These are phyloP conservation scores for Acacia pycnantha DNA, from an alignment of 331 rosid species.

Conservation along the genomic window DNA sequence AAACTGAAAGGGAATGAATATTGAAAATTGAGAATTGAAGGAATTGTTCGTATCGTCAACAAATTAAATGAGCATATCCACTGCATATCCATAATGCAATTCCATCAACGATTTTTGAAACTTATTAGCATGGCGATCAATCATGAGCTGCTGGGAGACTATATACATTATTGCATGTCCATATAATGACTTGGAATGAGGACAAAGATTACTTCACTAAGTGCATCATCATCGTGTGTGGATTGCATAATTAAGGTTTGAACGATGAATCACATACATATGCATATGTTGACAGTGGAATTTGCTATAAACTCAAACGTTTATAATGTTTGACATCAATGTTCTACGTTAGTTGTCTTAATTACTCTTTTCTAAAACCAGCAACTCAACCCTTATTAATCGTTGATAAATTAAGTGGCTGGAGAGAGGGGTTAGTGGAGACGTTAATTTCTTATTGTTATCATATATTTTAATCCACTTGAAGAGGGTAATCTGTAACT, in stretches of 20 bases:
- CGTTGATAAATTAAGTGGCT: no score
- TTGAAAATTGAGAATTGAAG: background rate
- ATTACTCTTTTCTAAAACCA: no score
- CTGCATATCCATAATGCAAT: background rate
- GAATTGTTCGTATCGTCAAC: background rate
- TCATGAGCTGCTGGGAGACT: background rate
- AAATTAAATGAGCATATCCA: background rate
- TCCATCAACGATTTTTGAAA: no score
- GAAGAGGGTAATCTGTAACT: no score
- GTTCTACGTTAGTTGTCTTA: background rate
- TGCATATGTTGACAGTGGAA: background rate
- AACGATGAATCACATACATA: no score
- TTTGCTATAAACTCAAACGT: background rate
- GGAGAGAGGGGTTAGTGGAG: no score
- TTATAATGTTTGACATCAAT: background rate
- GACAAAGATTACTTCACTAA: no score
- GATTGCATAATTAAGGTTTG: no score
- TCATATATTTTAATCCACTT: no score
- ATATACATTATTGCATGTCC: background rate
- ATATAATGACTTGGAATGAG: no score
- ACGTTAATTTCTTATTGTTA: fast-evolving
- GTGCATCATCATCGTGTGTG: no score
- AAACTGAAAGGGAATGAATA: background rate
- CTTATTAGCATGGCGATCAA: background rate
- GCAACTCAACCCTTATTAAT: background rate